These are phyloP conservation scores for Amyloporia xantha DNA, from an alignment of 768 basidiomycete species.

Conservation along the genomic window DNA sequence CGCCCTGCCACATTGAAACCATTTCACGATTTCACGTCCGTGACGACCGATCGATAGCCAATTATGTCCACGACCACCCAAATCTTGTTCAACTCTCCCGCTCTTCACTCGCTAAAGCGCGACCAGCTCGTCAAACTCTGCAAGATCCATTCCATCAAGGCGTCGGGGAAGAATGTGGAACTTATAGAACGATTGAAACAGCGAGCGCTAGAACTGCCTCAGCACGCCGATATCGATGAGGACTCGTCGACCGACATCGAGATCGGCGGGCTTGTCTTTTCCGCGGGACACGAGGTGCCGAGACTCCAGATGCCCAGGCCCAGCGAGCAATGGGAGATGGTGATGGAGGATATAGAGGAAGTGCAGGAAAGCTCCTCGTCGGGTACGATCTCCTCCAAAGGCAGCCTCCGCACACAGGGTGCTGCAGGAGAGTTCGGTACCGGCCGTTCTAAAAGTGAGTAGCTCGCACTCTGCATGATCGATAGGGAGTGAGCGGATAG, in stretches of 20 bases:
- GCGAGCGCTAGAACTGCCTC: conserved; percentile 60
- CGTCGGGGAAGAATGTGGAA: conserved; percentile 71
- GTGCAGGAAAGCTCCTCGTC: conserved; percentile 45
- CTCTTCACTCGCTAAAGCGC: conserved; percentile 76
- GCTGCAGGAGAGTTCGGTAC: conserved; percentile 68
- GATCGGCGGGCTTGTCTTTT: background rate
- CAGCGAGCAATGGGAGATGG: conserved; percentile 79
- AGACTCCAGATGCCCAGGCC: conserved; percentile 39
- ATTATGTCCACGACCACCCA: conserved; percentile 66
- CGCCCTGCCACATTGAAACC: too few relatives aligned
- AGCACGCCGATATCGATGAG: conserved; percentile 22
- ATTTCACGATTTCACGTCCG: too few relatives aligned
- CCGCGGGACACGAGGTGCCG: background rate
- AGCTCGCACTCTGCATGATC: background rate
- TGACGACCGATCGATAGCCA: background rate
- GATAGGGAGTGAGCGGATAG: too few relatives aligned
- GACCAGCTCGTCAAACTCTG: conserved; percentile 81
- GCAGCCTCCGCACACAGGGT: conserved; percentile 28
- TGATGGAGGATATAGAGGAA: conserved; percentile 79
- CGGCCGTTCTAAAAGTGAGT: conserved; percentile 55
- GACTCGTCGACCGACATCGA: background rate
- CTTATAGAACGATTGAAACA: conserved; percentile 62
- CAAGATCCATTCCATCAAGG: conserved; percentile 77
- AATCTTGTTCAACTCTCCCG: conserved; percentile 81
- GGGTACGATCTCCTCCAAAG: conserved; percentile 43